phyloP scores from a whole-genome alignment of 2,329 filamentous ascomycete genomes.

The Venturiaceae sp. region DNA sequence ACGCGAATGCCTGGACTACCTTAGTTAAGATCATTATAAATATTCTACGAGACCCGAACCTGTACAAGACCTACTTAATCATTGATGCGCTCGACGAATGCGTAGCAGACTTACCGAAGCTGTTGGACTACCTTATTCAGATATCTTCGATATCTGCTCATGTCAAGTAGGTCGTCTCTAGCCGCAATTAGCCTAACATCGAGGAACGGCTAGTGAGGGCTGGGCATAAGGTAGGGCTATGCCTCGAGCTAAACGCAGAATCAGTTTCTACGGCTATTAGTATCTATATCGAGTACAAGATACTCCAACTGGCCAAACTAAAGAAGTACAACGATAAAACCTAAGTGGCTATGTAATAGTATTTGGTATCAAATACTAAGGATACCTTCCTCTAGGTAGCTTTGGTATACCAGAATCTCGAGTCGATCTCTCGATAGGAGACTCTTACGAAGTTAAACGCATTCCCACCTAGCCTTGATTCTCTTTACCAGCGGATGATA shows the following conservation, averaged over 20 bases:
- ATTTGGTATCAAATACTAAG: constrained; percentile 23
- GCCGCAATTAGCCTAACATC: constrained; percentile 32
- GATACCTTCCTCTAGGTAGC: constrained; percentile 37
- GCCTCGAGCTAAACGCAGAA: constrained; percentile 25
- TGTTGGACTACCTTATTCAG: constrained; percentile 5
- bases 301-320: constrained; percentile 17
- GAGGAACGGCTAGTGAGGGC: constrained; percentile 19
- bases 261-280: constrained; percentile 24
- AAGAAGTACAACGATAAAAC: constrained; percentile 16
- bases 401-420: constrained; percentile 27
- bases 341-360: constrained; percentile 11
- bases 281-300: constrained; percentile 27
- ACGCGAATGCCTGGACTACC: constrained; percentile 25
- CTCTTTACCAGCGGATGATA: constrained; percentile 31
- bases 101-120: constrained; percentile 12
- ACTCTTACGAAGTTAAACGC: constrained; percentile 11
- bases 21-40: constrained; percentile 27
- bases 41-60: constrained; percentile 27
- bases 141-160: constrained; percentile 4
- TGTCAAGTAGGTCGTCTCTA: constrained; percentile 30
- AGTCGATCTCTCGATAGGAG: constrained; percentile 11
- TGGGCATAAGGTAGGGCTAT: constrained; percentile 16
- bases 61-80: constrained; percentile 23
- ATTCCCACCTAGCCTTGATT: constrained; percentile 26
- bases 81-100: constrained; percentile 42